Evolutionary conservation across 2,329 filamentous ascomycete genomes (phyloP).

Genomic region (Colletotrichum neosansevieriae): DNA sequence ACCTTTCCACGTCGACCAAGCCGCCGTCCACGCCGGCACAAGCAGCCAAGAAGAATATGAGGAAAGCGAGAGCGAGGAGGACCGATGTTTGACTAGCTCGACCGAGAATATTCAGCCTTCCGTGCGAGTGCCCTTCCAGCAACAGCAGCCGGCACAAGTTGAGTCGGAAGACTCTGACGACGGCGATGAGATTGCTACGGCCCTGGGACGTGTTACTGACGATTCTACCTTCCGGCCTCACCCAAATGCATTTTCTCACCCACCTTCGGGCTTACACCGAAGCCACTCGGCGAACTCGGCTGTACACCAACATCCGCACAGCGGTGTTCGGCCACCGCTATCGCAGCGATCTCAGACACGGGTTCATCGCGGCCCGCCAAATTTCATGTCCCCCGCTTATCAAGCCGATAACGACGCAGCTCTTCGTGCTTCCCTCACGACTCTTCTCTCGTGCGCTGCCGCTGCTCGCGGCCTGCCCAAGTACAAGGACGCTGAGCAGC

Average conservation of each 20-base stretch:
- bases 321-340: constrained; percentile 63
- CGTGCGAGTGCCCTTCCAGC: constrained; percentile 46
- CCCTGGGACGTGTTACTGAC: constrained; percentile 74
- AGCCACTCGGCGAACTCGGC: constrained; percentile 63
- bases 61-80: constrained; percentile 91
- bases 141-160: constrained; percentile 48
- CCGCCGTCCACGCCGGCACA: constrained; percentile 57
- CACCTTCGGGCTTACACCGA: constrained; percentile 67
- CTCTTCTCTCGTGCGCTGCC: constrained; percentile 92
- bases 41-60: constrained; percentile 97
- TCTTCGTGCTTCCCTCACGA: constrained; percentile 91
- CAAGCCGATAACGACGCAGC: constrained; percentile 94
- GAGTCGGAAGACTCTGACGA: constrained; percentile 62
- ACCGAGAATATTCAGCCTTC: constrained; percentile 61
- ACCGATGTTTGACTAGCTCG: constrained; percentile 72
- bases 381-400: constrained; percentile 79
- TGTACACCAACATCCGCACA: constrained; percentile 62
- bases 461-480: constrained; percentile 88
- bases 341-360: constrained; percentile 61
- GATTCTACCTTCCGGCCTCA: constrained; percentile 80
- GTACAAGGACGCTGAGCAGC: constrained; percentile 57
- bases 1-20: constrained; percentile 53
- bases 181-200: constrained; percentile 84
- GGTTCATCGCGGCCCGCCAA: constrained; percentile 61
- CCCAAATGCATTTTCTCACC: constrained; percentile 92